phyloP scores from a whole-genome alignment of 2,329 filamentous ascomycete species.

The Apiospora kogelbergensis region DNA sequence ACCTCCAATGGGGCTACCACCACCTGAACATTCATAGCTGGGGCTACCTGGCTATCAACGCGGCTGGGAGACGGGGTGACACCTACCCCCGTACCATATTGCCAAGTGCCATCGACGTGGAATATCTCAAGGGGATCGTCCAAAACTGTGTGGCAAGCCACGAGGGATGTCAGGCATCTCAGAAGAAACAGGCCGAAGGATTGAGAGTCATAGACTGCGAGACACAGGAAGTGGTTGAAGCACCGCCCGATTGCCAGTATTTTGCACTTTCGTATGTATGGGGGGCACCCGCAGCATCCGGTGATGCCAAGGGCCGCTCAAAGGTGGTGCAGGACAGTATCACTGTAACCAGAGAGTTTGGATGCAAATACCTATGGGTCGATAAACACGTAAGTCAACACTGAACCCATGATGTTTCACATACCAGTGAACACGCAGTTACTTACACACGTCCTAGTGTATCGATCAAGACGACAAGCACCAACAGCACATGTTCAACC shows the following conservation, averaged over 20 bases:
- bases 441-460: not conserved
- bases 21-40: no score
- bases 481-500: not conserved
- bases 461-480: not conserved
- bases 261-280: not conserved
- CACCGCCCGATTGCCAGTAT: not conserved
- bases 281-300: not conserved
- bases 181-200: not conserved
- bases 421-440: not conserved
- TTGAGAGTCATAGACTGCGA: not conserved
- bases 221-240: not conserved
- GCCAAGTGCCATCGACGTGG: not conserved
- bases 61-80: no score
- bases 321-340: not conserved
- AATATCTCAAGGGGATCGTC: not conserved
- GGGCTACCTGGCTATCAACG: no score
- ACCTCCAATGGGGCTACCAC: no score
- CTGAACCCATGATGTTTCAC: no score
- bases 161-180: not conserved
- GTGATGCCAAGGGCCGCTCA: rapidly evolving
- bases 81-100: not conserved
- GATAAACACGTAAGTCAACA: not conserved
- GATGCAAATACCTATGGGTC: not conserved
- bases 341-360: not conserved
- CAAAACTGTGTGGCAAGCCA: not conserved